These are phyloP conservation scores for Rhizopus stolonifer DNA, from an alignment of 371 early-diverging fungal species.

Conservation along the genomic window DNA sequence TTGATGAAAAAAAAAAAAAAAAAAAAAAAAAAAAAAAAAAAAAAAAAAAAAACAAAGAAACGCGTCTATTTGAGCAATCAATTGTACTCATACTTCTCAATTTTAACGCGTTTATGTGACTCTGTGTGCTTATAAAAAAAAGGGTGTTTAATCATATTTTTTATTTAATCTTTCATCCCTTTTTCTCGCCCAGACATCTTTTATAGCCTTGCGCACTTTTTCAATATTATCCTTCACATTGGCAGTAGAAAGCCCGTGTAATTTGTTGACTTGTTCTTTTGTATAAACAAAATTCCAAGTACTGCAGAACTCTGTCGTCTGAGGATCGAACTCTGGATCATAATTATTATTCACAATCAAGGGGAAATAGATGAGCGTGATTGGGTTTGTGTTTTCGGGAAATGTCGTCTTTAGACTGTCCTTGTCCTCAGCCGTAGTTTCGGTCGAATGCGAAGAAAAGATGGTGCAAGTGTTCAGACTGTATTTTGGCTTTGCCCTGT, in stretches of 20 bases:
- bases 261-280: constrained; percentile 54
- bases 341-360: constrained; percentile 54
- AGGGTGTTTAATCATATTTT: neutral
- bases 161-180: constrained; percentile 26
- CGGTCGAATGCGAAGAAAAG: constrained; percentile 14
- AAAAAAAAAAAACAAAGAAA: neutral
- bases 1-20: constrained; percentile 43
- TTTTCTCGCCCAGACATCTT: constrained; percentile 50
- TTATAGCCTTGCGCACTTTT: constrained; percentile 34
- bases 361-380: constrained; percentile 63
- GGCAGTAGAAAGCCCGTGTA: constrained; percentile 50
- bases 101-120: too few relatives aligned
- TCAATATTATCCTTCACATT: constrained; percentile 49
- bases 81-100: neutral
- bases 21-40: constrained; percentile 8
- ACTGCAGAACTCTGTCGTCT: constrained; percentile 57
- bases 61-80: neutral
- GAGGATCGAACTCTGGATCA: constrained; percentile 63
- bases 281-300: constrained; percentile 70
- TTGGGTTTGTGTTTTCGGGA: constrained; percentile 24
- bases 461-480: constrained; percentile 42
- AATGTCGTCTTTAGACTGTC: neutral
- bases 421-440: constrained; percentile 11
- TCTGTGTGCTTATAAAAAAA: neutral
- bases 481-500: constrained; percentile 27